Evolutionary conservation across 208 protist genomes (phyloP), one percentile per base, ranked within the genome.

Genomic region (Acanthamoeba quina): DNA sequence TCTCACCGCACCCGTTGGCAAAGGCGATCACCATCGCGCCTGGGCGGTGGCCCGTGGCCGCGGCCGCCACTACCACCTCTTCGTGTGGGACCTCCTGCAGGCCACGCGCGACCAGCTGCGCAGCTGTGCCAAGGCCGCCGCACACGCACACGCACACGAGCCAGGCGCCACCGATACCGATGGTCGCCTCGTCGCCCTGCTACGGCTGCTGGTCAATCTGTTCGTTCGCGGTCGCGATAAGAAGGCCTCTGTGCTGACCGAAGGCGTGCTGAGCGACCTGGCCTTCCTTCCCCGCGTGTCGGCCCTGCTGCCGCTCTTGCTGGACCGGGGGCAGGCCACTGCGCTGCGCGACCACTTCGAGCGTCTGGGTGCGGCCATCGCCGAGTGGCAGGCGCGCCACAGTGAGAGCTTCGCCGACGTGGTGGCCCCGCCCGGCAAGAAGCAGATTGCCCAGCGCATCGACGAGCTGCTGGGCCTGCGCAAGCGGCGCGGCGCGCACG

Each of bases 381-480:
- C n/a, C n/a, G 78, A 56, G 17, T 86, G 78, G 78, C 78, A 86
- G 29, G 9, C 19, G 29, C 78, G 78, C 21, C 21, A 86, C 78
- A 3, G n/a, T 26, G 52, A 86, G 47, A 17, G 19, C 21, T 64
- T 62, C 29, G 52, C 31, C 26, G 78, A 62, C 29, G 11, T 62
- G 41, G 5, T 41, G 15, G 41, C 21, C 29, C 41, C 47, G 52
- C 78, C n/a, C 47, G 31, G 29, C n/a, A 86, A 62, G 52, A 86
- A 86, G 49, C 78, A 62, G 78, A 54, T 62, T 21, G 49, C 78
- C 2, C 47, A 86, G 29, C 41, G 52, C 26, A 56, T 86, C 21
- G 78, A 86, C 29, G 78, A 86, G 24, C 49, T 86, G n/a, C 29
- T 86, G 78, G 78, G 78, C 21, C 41, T 86, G 31, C 78, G 52